These are phyloP conservation scores for Crucihimalaya himalaica DNA, from an alignment of 345 rosid genomes.

Conservation along the genomic window DNA sequence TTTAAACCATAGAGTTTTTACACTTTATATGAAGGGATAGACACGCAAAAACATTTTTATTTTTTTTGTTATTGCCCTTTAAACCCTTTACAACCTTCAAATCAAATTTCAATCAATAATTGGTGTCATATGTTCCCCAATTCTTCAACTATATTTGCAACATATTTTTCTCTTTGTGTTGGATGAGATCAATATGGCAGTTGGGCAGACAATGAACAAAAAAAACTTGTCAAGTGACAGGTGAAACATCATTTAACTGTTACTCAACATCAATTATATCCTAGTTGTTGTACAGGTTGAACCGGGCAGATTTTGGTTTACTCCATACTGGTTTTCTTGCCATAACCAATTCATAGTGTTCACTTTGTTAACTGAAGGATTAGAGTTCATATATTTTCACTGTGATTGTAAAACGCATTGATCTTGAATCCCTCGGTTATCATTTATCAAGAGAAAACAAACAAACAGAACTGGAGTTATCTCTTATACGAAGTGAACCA, in stretches of 20 bases:
- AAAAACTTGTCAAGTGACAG: not conserved
- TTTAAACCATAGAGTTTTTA: not conserved
- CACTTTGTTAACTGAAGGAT: not conserved
- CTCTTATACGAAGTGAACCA: slow-evolving; percentile 5
- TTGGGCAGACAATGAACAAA: slow-evolving; percentile 14
- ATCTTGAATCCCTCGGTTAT: not conserved
- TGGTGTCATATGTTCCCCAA: slow-evolving; percentile 33
- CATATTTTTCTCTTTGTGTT: slow-evolving; percentile 27
- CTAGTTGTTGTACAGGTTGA: slow-evolving; percentile 1
- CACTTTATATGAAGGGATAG: not conserved
- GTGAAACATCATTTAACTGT: slow-evolving; percentile 24
- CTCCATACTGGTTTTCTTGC: slow-evolving; percentile 5
- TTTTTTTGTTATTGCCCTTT: not conserved
- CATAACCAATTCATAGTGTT: not conserved
- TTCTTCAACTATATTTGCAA: slow-evolving; percentile 31
- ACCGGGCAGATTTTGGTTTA: slow-evolving; percentile 22
- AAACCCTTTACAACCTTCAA: not conserved
- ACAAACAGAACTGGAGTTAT: not conserved
- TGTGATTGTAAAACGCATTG: not conserved
- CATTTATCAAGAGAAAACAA: not conserved
- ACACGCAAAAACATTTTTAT: not conserved
- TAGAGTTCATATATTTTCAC: not conserved
- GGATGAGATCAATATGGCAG: slow-evolving; percentile 40
- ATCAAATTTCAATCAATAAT: not conserved
- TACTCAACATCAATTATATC: slow-evolving; percentile 21